Evolutionary conservation across 164 flowering plant species (phyloP).

Genomic region (Aristolochia contorta): DNA sequence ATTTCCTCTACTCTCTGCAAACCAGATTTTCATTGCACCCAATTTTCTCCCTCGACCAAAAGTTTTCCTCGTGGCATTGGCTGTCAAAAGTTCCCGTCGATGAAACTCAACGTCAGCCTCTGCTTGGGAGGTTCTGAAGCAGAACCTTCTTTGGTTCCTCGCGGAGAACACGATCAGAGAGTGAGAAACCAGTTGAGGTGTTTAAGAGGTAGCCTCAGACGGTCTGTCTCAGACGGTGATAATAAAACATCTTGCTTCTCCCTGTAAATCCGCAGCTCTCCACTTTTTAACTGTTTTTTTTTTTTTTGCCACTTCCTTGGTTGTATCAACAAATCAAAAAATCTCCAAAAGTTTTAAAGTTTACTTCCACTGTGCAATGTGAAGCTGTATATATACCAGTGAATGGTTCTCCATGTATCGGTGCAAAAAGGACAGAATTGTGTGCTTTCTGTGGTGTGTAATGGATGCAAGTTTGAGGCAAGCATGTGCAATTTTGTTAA

Average conservation of each 20-base stretch:
- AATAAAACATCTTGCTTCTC: slow-evolving; percentile 44
- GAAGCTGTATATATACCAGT: too few species aligned
- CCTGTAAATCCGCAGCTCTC: too few species aligned
- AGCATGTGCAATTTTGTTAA: too few species aligned
- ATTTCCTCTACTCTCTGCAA: slow-evolving; percentile 55
- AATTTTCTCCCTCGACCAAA: slow-evolving; percentile 33
- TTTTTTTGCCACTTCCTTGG: too few species aligned
- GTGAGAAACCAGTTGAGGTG: slow-evolving; percentile 34
- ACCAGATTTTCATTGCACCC: slow-evolving; percentile 34
- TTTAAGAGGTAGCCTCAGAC: slow-evolving; percentile 34
- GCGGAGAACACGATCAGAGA: slow-evolving; percentile 18
- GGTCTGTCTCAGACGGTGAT: slow-evolving; percentile 51
- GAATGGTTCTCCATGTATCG: too few species aligned
- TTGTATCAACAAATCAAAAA: too few species aligned
- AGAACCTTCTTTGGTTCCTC: slow-evolving; percentile 36
- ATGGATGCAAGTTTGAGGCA: too few species aligned
- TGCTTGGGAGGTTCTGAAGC: slow-evolving; percentile 61
- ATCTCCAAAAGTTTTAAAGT: too few species aligned
- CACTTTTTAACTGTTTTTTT: too few species aligned
- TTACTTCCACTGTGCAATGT: too few species aligned
- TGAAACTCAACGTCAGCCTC: slow-evolving; percentile 50
- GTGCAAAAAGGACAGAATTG: too few species aligned
- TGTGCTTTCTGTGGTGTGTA: too few species aligned
- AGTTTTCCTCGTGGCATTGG: slow-evolving; percentile 47
- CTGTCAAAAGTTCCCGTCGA: slow-evolving; percentile 58